These are phyloP conservation scores for Arachis stenosperma DNA, from an alignment of 306 rosid genomes.

Conservation along the genomic window DNA sequence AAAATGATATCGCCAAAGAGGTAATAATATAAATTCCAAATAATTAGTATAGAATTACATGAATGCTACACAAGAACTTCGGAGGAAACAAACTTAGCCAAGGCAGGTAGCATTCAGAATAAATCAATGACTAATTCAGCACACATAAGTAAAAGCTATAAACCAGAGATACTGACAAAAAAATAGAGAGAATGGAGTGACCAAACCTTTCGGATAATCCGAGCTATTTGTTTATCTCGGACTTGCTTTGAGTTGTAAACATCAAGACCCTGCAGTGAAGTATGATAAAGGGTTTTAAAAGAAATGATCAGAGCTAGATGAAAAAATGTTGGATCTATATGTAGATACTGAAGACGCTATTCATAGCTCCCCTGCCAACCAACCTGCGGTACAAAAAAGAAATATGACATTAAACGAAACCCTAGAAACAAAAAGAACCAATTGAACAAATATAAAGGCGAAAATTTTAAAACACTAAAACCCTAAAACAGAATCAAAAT, in stretches of 20 bases:
- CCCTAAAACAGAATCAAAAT: conserved; percentile 31
- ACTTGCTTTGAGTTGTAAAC: conserved; percentile 78
- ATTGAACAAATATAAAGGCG: not conserved
- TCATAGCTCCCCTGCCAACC: conserved; percentile 55
- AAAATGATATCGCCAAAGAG: conserved; percentile 12
- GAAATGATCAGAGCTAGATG: conserved; percentile 4
- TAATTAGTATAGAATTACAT: conserved; percentile 19
- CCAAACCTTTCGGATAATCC: conserved; percentile 80
- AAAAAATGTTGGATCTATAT: not conserved
- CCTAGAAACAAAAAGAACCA: conserved; percentile 27
- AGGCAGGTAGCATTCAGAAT: not conserved
- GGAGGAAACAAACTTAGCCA: conserved; percentile 19
- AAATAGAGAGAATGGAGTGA: conserved; percentile 1
- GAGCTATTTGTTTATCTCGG: conserved; percentile 89
- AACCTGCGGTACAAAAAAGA: conserved; percentile 13
- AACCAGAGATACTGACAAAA: conserved; percentile 14
- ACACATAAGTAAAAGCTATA: conserved; percentile 1
- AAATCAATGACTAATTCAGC: not conserved
- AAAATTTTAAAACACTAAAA: conserved; percentile 26
- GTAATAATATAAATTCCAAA: conserved; percentile 19
- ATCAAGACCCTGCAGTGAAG: conserved; percentile 70
- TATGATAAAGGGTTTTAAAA: not conserved
- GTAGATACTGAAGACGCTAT: conserved; percentile 60
- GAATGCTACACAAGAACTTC: conserved; percentile 12
- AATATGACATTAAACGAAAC: conserved; percentile 34